Base-by-base conservation (phyloP, 1,284 basidiomycete species). In the Schizopora paradoxa region DNA sequence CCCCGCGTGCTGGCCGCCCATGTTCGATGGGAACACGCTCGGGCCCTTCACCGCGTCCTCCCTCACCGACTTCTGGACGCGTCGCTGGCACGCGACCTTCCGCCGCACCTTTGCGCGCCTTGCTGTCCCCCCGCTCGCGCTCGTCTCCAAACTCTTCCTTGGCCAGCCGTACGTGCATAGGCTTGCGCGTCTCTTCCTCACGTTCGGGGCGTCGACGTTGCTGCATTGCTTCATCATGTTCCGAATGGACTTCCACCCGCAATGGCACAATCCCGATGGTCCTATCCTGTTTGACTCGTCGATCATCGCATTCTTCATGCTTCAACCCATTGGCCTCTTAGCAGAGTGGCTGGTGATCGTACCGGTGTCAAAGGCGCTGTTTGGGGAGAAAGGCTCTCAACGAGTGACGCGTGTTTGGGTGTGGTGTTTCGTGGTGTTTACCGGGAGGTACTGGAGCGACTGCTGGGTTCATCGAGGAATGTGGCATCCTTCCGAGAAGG, bases 81-180 rank as follows among this genome's bases (percentile, higher is more conserved):
- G 48, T 6, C 43, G 52, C 16, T 61, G 59, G 59, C 59, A 61
- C 39, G 28, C 41, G 36, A 45, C 56, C 28, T 57, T 58, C 37
- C 52, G 56, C 2, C 49, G 50, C 26, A 41, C 47, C 6, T 57
- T 58, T 28, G 31, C 43, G 10, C 52, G 51, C n/a, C 37, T 54
- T 22, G 42, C 52, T 11, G n/a, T 36, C n/a, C 47, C 42, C 33
- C 13, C 52, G 19, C 21, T 48, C 18, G 31, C 35, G 27, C 27
- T 46, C 19, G 14, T 45, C 27, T 22, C 37, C 16, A 7, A 16
- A 27, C 25, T 2, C 40, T 18, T n/a, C 11, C 16, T n/a, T n/a
- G n/a, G n/a, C n/a, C n/a, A n/a, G n/a, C n/a, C n/a, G n/a, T n/a
- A n/a, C 16, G 29, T 33, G 25, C 14, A 31, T 23, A 18, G 18